Evolutionary conservation across 169 alveolate genomes (phyloP).

Genomic region (Fabrea salina): DNA sequence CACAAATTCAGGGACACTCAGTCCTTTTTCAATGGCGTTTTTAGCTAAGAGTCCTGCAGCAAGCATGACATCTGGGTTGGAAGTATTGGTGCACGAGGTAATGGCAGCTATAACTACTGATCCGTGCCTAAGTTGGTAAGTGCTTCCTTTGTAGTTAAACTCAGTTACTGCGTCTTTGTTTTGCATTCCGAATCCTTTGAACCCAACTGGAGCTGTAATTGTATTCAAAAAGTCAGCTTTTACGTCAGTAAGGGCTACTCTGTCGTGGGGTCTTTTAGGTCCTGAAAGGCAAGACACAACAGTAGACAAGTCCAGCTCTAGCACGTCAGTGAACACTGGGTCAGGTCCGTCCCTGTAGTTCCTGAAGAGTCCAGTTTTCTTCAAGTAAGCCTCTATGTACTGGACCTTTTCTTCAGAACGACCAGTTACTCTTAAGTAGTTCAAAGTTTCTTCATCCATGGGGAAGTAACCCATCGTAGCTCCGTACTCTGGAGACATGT

Average conservation of each 20-base stretch:
- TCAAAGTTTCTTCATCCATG: conserved; percentile 91
- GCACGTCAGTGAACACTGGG: conserved; percentile 38
- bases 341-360: conserved; percentile 45
- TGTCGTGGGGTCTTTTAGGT: conserved; percentile 97
- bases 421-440: conserved; percentile 88
- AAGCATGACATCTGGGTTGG: conserved; percentile 95
- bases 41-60: conserved; percentile 96
- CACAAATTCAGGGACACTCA: conserved; percentile 68
- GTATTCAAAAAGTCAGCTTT: conserved; percentile 82
- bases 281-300: conserved; percentile 93
- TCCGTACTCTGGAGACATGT: conserved; percentile 98
- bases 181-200: conserved; percentile 83
- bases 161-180: conserved; percentile 50
- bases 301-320: conserved; percentile 87
- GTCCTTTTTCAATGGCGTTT: conserved; percentile 77
- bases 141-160: conserved; percentile 54
- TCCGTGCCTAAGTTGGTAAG: conserved; percentile 85
- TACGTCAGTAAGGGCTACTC: conserved; percentile 84
- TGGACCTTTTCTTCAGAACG: conserved; percentile 82
- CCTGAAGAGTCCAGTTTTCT: conserved; percentile 75
- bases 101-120: conserved; percentile 94
- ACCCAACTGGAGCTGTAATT: conserved; percentile 71
- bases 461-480: conserved; percentile 97
- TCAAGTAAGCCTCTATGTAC: conserved; percentile 83
- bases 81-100: conserved; percentile 96